Base-by-base conservation (phyloP, 495 filamentous ascomycete species). In the Trichoderma gamsii region DNA sequence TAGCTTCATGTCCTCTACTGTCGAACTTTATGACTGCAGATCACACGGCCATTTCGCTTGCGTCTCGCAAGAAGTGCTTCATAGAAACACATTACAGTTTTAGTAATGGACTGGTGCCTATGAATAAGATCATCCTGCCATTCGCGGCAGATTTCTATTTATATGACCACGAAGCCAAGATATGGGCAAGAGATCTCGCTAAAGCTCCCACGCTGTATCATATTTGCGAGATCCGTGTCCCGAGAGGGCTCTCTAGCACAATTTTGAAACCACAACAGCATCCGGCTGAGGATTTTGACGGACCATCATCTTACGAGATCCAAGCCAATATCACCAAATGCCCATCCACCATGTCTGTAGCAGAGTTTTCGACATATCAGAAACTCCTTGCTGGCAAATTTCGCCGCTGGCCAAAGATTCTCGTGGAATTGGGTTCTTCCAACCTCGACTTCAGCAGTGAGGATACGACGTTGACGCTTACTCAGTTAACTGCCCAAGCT, bases 381-480 rank as follows among this genome's bases (percentile, higher is more conserved):
- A 75, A 72, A 5, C 71, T 88, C 3, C 61, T 80, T 1, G 76
- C 78, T 8, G 84, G 84, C 0, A 78, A 72, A 12, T 63, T 69
- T 18, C 72, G 80, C 0, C 79, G 83, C 8, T 87, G 84, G 85
- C 73, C 77, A 0, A 73, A 77, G 7, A 75, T 87, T 7, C 67
- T 86, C 1, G 70, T 79, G 1, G 85, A 88, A 70, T 74, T 88
- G 46, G 81, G 77, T 0, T 82, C 84, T 0, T 77, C 79, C 0
- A 86, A 85, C 66, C 63, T 87, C 12, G 86, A 86, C 59, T 83
- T 87, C 49, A 80, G 80, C 63, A 78, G 74, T 7, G 83, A 86
- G 46, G 75, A 75, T 1, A 82, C 79, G 12, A 76, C 72, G 41
- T 66, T 70, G 3, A 63, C 85, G 18, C 65, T 86, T 8, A 71